Evolutionary conservation across 805 yeast genomes (phyloP), one percentile per base, ranked within the genome.

Genomic region (Tetrapisispora fleetii): DNA sequence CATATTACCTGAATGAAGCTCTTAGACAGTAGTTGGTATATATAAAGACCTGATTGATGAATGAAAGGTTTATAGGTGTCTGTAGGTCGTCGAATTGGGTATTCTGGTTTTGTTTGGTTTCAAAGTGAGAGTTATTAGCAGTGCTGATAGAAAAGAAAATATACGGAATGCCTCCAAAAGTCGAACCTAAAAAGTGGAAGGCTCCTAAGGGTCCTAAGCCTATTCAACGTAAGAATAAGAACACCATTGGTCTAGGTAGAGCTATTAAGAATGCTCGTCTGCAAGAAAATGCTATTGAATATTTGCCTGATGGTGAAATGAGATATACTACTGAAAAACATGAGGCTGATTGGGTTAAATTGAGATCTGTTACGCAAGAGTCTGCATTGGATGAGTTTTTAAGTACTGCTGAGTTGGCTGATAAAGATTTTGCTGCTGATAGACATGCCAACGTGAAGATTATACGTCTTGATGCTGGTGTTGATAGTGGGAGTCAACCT

Each of bases 351-450:
- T 88, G 96, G 95, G 95, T 86, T 46, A 87, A 89, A 54, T 70
- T 93, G 60, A 79, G 93, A 63, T 89, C 97, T 2, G 95, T 93
- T 16, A 93, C 98, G 0, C 98, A 93, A 59, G 98, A 93, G 65
- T 79, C 84, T 56, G 83, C 97, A 1, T 69, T 93, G 49, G 98
- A 93, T 68, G 99, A 93, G 68, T 90, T 93, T 66, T 76, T 93
- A 60, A 84, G 82, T 60, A 91, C 97, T 8, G 99, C 99, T 1
- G 95, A 88, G 65, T 76, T 93, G 50, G 96, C 97, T 2, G 96
- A 89, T 62, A 89, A 91, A 19, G 98, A 93, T 69, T 93, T 93
- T 69, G 81, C 96, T 9, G 96, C 98, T 3, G 97, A 91, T 56
- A 81, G 83, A 60, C 76, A 81, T 50, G 80, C 83, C 42, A 86